Conservation (phyloP, 106 monocot genomes). For the Acorus gramineus region DNA sequence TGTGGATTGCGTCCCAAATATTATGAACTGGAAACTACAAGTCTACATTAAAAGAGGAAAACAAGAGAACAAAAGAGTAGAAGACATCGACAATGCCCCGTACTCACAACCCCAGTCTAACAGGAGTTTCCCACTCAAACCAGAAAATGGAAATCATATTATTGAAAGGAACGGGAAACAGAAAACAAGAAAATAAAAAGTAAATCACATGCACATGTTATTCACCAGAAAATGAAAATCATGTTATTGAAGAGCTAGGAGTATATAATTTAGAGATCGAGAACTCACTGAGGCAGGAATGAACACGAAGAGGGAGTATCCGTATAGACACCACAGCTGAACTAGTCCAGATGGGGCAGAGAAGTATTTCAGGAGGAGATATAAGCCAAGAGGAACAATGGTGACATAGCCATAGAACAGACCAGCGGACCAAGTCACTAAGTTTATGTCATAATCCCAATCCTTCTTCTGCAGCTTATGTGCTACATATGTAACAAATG, state of each 20-base stretch:
- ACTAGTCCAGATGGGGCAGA: conserved; percentile 79
- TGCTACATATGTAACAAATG: conserved; percentile 85
- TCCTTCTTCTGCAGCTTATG: conserved; percentile 85
- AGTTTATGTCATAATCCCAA: conserved; percentile 84
- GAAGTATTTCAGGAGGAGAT: conserved; percentile 81
- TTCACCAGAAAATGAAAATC: background rate
- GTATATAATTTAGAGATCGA: background rate
- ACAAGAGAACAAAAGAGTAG: no score
- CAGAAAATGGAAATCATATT: no score
- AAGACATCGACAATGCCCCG: no score
- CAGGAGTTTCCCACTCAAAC: no score
- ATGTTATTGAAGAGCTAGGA: background rate
- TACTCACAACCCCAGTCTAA: no score
- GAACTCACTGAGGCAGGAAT: conserved; percentile 79
- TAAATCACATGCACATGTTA: background rate
- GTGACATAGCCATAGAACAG: conserved; percentile 89
- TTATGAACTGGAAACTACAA: no score
- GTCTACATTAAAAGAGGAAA: no score
- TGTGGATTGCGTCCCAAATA: no score
- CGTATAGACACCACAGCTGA: conserved; percentile 85
- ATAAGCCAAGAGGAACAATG: conserved; percentile 66
- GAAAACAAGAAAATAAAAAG: background rate
- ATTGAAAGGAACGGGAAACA: no score
- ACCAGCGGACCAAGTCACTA: conserved; percentile 91
- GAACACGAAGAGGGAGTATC: conserved; percentile 82